These are phyloP conservation scores for Trichoderma endophyticum DNA, from an alignment of 2,329 filamentous ascomycete species.

Conservation along the genomic window DNA sequence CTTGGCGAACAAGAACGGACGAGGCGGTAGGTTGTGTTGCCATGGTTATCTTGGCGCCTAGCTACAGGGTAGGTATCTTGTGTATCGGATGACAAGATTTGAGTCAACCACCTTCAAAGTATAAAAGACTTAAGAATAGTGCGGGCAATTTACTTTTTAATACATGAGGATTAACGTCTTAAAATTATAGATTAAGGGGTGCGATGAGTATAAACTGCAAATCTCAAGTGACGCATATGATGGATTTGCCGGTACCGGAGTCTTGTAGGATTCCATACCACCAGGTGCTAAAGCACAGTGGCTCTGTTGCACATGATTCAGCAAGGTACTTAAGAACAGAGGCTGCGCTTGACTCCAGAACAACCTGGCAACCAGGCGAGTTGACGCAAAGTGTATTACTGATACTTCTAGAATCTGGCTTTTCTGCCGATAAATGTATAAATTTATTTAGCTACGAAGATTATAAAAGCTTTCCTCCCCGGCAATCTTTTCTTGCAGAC, in stretches of 20 bases:
- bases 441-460: neutral
- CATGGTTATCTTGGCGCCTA: neutral
- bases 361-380: neutral
- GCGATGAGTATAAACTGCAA: neutral
- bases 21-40: neutral
- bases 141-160: neutral
- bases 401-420: neutral
- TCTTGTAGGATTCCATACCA: neutral
- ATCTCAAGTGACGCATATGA: neutral
- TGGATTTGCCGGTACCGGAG: conserved; percentile 1
- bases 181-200: neutral
- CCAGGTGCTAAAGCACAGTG: neutral
- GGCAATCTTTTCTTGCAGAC: neutral
- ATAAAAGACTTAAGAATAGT: neutral
- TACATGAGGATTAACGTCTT: accelerated
- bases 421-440: neutral
- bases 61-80: neutral
- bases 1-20: conserved; percentile 24
- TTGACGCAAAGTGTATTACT: neutral
- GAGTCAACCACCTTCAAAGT: neutral
- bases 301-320: neutral
- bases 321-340: neutral
- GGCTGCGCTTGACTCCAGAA: neutral
- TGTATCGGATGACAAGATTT: neutral
- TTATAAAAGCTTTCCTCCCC: neutral